These are phyloP conservation scores for Cystobasidium tubakii DNA, from an alignment of 768 basidiomycete genomes.

Conservation along the genomic window DNA sequence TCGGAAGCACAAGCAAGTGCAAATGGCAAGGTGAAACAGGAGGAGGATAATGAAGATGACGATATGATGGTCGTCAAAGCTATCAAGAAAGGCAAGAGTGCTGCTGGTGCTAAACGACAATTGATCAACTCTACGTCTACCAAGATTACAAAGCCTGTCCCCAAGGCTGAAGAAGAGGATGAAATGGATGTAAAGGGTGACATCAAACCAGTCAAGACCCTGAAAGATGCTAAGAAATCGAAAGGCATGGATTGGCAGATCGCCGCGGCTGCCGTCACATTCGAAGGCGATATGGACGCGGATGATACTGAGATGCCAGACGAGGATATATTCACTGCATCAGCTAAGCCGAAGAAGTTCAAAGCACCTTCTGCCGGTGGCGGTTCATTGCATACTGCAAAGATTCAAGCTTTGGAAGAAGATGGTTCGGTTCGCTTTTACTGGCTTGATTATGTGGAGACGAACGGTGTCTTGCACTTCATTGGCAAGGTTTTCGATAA, in stretches of 20 bases:
- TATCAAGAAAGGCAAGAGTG: constrained; percentile 39
- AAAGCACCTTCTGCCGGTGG: constrained; percentile 42
- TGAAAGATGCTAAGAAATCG: constrained; percentile 41
- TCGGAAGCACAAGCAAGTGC: not conserved
- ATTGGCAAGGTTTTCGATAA: constrained; percentile 81
- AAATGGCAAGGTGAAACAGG: constrained; percentile 3
- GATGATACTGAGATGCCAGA: constrained; percentile 51
- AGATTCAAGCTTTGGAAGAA: constrained; percentile 60
- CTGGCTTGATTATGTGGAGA: constrained; percentile 94
- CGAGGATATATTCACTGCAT: constrained; percentile 32
- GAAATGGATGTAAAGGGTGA: constrained; percentile 30
- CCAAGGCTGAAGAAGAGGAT: constrained; percentile 8
- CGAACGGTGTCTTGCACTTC: constrained; percentile 73
- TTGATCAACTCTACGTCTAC: constrained; percentile 44
- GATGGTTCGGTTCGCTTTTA: constrained; percentile 85
- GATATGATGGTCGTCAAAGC: constrained; percentile 44
- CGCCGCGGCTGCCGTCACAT: constrained; percentile 39
- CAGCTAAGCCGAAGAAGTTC: constrained; percentile 9
- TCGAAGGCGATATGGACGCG: constrained; percentile 31
- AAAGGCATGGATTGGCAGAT: constrained; percentile 45
- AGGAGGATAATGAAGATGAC: constrained; percentile 49
- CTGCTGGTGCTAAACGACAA: constrained; percentile 38
- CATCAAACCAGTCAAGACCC: not conserved
- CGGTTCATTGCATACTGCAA: constrained; percentile 44
- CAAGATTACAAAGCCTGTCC: constrained; percentile 34